Conservation (phyloP, 2,329 filamentous ascomycete genomes). For the Fusarium denticulatum region DNA sequence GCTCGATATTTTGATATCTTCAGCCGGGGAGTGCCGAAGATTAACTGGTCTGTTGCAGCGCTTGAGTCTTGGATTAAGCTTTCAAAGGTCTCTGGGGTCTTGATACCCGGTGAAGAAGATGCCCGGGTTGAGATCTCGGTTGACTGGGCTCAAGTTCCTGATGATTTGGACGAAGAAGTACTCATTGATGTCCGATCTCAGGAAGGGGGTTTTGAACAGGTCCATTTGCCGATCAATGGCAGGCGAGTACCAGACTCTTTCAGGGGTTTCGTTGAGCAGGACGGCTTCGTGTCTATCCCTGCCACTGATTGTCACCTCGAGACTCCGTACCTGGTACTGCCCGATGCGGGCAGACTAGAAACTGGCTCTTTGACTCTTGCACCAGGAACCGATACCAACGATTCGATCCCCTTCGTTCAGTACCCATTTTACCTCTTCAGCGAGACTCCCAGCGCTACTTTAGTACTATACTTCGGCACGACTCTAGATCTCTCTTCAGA, state of each 20-base stretch:
- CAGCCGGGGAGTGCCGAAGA: slow-evolving; percentile 63
- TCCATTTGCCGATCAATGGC: slow-evolving; percentile 66
- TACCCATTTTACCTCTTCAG: slow-evolving; percentile 31
- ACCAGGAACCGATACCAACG: background rate
- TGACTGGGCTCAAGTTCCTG: slow-evolving; percentile 53
- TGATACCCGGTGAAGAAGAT: slow-evolving; percentile 52
- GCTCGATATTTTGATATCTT: slow-evolving; percentile 73
- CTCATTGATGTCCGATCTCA: slow-evolving; percentile 48
- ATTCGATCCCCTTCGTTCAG: background rate
- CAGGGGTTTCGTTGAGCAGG: slow-evolving; percentile 69
- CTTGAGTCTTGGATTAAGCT: slow-evolving; percentile 62
- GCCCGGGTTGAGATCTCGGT: slow-evolving; percentile 26
- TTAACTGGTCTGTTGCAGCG: slow-evolving; percentile 62
- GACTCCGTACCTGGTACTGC: slow-evolving; percentile 11
- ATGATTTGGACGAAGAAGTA: slow-evolving; percentile 39
- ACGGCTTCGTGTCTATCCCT: slow-evolving; percentile 54
- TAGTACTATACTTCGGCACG: slow-evolving; percentile 22
- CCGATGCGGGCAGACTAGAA: slow-evolving; percentile 22
- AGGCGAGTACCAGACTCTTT: slow-evolving; percentile 60
- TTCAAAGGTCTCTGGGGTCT: slow-evolving; percentile 59
- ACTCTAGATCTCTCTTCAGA: slow-evolving; percentile 24
- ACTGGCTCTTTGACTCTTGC: slow-evolving; percentile 21
- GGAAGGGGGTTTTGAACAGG: slow-evolving; percentile 52
- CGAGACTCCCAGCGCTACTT: background rate
- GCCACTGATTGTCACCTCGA: background rate